Percentiles rank a stretch among this genome's conserved stretches.
These are phyloP conservation scores for Talaromyces nanjingensis DNA, from an alignment of 495 filamentous ascomycete species.

Conservation along the genomic window DNA sequence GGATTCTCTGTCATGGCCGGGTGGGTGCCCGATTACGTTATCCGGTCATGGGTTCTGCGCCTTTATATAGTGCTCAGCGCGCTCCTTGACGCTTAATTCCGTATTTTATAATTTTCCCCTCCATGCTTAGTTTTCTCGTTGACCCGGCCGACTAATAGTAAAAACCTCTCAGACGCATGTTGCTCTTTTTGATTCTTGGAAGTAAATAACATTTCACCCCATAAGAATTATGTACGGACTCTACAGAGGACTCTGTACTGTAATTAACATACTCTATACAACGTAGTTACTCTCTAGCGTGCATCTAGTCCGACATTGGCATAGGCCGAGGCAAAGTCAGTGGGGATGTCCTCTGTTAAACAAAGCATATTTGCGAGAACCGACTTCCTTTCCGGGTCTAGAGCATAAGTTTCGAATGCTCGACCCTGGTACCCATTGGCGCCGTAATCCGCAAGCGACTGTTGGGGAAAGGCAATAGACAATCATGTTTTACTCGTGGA, in stretches of 20 bases:
- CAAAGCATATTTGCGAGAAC: background rate
- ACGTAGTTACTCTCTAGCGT: background rate
- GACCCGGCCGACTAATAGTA: background rate
- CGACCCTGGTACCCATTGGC: background rate
- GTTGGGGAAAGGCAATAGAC: too few relatives aligned
- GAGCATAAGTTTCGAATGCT: background rate
- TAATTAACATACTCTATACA: background rate
- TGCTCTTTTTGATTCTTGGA: background rate
- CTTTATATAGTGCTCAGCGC: too few relatives aligned
- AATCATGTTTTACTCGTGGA: background rate
- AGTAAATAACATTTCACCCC: background rate
- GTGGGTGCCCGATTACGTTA: too few relatives aligned
- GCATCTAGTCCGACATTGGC: background rate
- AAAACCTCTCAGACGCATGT: background rate
- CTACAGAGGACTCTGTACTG: background rate
- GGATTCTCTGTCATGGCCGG: too few relatives aligned
- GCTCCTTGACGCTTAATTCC: too few relatives aligned
- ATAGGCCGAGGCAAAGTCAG: background rate
- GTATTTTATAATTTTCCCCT: too few relatives aligned
- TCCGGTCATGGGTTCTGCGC: too few relatives aligned
- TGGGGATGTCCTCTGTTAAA: background rate
- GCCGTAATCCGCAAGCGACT: background rate
- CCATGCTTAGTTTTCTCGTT: too few relatives aligned
- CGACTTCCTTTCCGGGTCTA: background rate
- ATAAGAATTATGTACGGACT: background rate